These are phyloP conservation scores for Sisymbrium altissimum DNA, from an alignment of 345 rosid genomes.

Conservation along the genomic window DNA sequence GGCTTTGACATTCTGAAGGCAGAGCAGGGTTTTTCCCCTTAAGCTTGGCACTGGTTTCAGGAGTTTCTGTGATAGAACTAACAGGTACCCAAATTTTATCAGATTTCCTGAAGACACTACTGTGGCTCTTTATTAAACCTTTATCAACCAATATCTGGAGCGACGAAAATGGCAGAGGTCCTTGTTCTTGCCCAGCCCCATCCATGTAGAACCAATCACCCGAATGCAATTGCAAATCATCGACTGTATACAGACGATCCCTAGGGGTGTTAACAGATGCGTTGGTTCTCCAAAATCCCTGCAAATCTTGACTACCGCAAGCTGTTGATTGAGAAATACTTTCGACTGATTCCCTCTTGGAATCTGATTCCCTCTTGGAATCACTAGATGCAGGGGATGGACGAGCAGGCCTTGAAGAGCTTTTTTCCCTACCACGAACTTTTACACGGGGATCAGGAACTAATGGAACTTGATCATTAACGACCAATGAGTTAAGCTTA, in stretches of 20 bases:
- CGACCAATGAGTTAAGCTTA: conserved; percentile 95
- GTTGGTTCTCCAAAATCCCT: conserved; percentile 43
- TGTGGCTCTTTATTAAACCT: conserved; percentile 60
- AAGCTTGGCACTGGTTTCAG: conserved; percentile 40
- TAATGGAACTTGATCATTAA: conserved; percentile 80
- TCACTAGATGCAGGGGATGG: conserved; percentile 60
- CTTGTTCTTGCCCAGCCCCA: conserved; percentile 90
- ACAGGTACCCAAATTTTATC: conserved; percentile 94
- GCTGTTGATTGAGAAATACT: conserved; percentile 48
- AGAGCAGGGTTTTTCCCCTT: conserved; percentile 34
- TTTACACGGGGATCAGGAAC: conserved; percentile 70
- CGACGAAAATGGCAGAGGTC: conserved; percentile 71
- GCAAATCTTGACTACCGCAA: conserved; percentile 45
- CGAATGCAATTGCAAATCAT: conserved; percentile 78
- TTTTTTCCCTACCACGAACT: conserved; percentile 69
- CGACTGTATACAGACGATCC: conserved; percentile 59
- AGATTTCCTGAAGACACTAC: conserved; percentile 84
- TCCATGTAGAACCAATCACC: conserved; percentile 98
- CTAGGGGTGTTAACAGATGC: conserved; percentile 51
- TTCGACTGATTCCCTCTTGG: conserved; percentile 56
- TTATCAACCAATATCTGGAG: conserved; percentile 71
- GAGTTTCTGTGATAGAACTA: conserved; percentile 41
- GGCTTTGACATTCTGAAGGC: conserved; percentile 41
- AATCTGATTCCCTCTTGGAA: conserved; percentile 52
- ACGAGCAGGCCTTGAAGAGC: conserved; percentile 64